Evolutionary conservation across 2,329 filamentous ascomycete species (phyloP).

Genomic region (Falciphora oryzae): DNA sequence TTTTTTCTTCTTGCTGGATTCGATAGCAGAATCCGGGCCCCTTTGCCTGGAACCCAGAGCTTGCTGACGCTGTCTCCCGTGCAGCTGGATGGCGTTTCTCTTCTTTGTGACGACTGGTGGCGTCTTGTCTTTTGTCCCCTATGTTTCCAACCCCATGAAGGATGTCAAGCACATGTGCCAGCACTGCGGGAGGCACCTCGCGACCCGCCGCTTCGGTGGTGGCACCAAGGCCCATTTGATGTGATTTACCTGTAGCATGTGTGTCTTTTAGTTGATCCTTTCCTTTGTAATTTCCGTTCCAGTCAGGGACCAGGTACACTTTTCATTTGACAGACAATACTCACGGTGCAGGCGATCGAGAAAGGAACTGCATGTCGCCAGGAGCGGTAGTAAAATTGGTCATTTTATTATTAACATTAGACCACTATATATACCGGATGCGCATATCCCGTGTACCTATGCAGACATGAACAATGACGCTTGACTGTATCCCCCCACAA

Average conservation of each 20-base stretch:
- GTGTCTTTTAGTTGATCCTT: too few species aligned
- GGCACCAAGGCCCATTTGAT: slow-evolving; percentile 6
- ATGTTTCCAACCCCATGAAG: background rate
- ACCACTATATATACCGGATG: background rate
- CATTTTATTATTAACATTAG: background rate
- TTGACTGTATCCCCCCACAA: background rate
- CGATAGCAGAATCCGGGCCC: too few species aligned
- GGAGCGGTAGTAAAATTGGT: background rate
- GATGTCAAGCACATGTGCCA: slow-evolving; percentile 2
- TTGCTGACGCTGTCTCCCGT: background rate
- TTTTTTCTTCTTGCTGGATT: too few species aligned
- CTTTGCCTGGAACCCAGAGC: too few species aligned
- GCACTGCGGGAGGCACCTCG: slow-evolving; percentile 1
- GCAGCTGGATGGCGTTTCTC: slow-evolving; percentile 1
- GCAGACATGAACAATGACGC: background rate
- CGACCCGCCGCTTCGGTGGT: slow-evolving; percentile 1
- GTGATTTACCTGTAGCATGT: background rate
- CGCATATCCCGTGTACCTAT: background rate
- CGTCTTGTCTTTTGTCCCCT: background rate
- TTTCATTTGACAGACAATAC: too few species aligned
- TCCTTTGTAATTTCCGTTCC: too few species aligned
- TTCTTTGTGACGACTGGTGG: background rate
- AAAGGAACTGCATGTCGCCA: too few species aligned
- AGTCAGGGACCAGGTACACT: too few species aligned
- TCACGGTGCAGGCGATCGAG: too few species aligned